These are phyloP conservation scores for Parafenestella ontariensis DNA, from an alignment of 2,329 filamentous ascomycete genomes.

Conservation along the genomic window DNA sequence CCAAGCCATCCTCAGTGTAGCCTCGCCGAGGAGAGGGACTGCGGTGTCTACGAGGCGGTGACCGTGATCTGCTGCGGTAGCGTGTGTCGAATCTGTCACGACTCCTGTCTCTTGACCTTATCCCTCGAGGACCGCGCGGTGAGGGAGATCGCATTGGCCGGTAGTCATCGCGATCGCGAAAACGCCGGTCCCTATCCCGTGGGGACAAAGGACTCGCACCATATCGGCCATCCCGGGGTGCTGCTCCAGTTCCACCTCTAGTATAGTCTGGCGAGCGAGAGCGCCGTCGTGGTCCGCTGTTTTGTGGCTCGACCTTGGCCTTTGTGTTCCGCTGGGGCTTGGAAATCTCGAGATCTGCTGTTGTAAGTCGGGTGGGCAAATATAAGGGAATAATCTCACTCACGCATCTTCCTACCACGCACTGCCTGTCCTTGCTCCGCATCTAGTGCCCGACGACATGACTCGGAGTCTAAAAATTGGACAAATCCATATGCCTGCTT, in stretches of 20 bases:
- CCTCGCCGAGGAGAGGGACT: constrained; percentile 73
- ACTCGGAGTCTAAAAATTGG: constrained; percentile 80
- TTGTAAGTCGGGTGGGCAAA: constrained; percentile 35
- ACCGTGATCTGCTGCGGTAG: constrained; percentile 69
- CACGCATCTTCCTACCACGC: constrained; percentile 91
- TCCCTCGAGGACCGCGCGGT: constrained; percentile 48
- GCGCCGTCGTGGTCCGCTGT: constrained; percentile 56
- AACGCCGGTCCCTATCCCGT: constrained; percentile 61
- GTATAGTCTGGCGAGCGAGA: constrained; percentile 70
- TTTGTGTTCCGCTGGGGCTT: constrained; percentile 83
- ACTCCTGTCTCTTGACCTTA: constrained; percentile 48
- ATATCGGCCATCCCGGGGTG: constrained; percentile 58
- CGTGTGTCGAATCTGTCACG: constrained; percentile 60
- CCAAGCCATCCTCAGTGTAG: constrained; percentile 63
- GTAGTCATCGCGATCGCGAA: constrained; percentile 66
- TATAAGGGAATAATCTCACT: constrained; percentile 49
- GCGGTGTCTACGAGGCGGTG: constrained; percentile 67
- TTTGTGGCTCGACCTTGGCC: constrained; percentile 53
- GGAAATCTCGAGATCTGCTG: constrained; percentile 83
- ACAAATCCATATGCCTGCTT: constrained; percentile 98
- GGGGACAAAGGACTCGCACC: constrained; percentile 43
- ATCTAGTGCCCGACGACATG: constrained; percentile 77
- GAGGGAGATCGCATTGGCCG: constrained; percentile 55
- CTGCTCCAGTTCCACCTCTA: constrained; percentile 51
- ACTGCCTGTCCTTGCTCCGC: constrained; percentile 81